Percentiles rank a stretch among this genome's conserved stretches.
Evolutionary conservation across 352 stramenopile genomes (phyloP).

Genomic region (Nothophytophthora sp.): DNA sequence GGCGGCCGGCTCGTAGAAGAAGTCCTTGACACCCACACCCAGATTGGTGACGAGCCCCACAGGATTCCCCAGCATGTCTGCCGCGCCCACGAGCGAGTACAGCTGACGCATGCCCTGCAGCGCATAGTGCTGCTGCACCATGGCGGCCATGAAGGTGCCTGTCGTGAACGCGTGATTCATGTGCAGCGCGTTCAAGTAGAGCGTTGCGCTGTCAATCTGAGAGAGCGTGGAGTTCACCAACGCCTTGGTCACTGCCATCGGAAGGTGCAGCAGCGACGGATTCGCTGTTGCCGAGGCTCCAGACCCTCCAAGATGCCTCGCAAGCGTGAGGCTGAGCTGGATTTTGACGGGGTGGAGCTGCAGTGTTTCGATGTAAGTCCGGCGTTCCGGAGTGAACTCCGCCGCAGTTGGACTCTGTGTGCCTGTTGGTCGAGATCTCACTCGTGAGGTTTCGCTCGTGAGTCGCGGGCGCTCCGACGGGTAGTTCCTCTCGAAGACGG

Average conservation of each 20-base stretch:
- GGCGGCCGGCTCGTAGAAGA: slow-evolving; percentile 93
- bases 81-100: slow-evolving; percentile 84
- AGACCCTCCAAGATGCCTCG: slow-evolving; percentile 26
- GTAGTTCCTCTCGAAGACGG: slow-evolving; percentile 20
- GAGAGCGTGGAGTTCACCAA: slow-evolving; percentile 33
- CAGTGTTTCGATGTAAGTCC: slow-evolving; percentile 87
- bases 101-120: slow-evolving; percentile 79
- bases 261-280: slow-evolving; percentile 25
- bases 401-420: slow-evolving; percentile 25
- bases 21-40: slow-evolving; percentile 91
- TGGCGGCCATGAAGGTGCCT: slow-evolving; percentile 63
- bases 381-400: slow-evolving; percentile 49
- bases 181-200: slow-evolving; percentile 85
- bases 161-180: slow-evolving; percentile 84
- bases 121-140: slow-evolving; percentile 83
- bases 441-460: slow-evolving; percentile 25
- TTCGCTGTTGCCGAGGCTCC: slow-evolving; percentile 21
- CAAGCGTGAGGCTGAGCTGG: slow-evolving; percentile 54
- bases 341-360: slow-evolving; percentile 82
- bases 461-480: slow-evolving; percentile 17
- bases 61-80: slow-evolving; percentile 91
- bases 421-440: slow-evolving; percentile 7
- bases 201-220: slow-evolving; percentile 70
- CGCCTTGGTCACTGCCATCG: slow-evolving; percentile 31
- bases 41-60: slow-evolving; percentile 89